Evolutionary conservation across 345 rosid species (phyloP).

Genomic region (Arabidopsis suecica): DNA sequence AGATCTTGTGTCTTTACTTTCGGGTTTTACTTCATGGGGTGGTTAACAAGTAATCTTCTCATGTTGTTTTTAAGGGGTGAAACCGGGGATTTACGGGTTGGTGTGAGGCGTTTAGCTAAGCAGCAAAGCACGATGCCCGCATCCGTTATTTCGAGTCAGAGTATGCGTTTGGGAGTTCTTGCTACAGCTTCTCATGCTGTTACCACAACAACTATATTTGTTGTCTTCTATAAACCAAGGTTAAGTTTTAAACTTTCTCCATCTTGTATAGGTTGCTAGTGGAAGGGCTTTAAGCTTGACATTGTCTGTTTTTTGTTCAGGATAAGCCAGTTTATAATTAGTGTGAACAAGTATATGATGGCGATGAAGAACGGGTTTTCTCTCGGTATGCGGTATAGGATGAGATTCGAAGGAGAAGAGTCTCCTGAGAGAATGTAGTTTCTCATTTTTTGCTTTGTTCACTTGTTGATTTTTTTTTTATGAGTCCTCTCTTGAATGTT

Average conservation of each 20-base stretch:
- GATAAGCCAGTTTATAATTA: constrained; percentile 67
- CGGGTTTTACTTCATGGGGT: constrained; percentile 12
- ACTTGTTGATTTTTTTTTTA: not conserved
- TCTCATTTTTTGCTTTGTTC: not conserved
- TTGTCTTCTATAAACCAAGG: constrained; percentile 85
- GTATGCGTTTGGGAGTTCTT: constrained; percentile 87
- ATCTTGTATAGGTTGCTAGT: not conserved
- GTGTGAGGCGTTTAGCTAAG: constrained; percentile 61
- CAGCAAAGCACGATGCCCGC: constrained; percentile 63
- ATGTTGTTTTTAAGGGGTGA: constrained; percentile 51
- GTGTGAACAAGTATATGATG: constrained; percentile 64
- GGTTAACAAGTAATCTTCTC: constrained; percentile 16
- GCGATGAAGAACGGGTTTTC: constrained; percentile 53
- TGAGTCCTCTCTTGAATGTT: constrained; percentile 5
- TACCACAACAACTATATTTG: constrained; percentile 57
- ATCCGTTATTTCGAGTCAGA: constrained; percentile 77
- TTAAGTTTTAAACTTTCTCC: constrained; percentile 29
- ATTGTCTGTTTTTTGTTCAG: constrained; percentile 43
- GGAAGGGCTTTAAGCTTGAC: not conserved
- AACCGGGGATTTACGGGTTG: constrained; percentile 66
- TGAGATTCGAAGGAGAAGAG: constrained; percentile 86
- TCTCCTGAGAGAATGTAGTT: constrained; percentile 70
- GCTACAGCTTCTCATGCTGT: constrained; percentile 86
- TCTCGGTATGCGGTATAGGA: constrained; percentile 74
- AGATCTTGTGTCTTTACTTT: not conserved